phyloP scores from a whole-genome alignment of 2,329 filamentous ascomycete species.

The Monosporascus cannonballus region DNA sequence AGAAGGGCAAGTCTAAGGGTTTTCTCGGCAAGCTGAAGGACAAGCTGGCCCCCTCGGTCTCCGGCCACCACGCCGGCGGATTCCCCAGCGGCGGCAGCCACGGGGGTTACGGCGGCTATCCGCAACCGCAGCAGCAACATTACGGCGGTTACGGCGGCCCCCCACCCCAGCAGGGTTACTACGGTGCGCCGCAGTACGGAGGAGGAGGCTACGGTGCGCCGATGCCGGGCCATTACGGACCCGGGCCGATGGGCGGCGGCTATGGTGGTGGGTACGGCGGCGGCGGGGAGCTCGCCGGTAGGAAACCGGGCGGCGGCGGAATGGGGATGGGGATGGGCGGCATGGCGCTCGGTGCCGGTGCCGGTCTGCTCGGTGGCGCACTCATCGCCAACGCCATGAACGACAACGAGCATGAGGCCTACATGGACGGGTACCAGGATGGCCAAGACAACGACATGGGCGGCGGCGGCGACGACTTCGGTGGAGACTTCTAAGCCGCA shows the following conservation, averaged over 20 bases:
- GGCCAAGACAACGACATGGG: slow-evolving; percentile 31
- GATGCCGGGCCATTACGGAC: slow-evolving; percentile 29
- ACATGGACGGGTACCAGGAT: slow-evolving; percentile 43
- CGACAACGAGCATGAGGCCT: slow-evolving; percentile 54
- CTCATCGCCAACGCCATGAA: slow-evolving; percentile 64
- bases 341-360: slow-evolving; percentile 72
- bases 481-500: slow-evolving; percentile 31
- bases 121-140: slow-evolving; percentile 18
- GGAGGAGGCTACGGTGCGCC: slow-evolving; percentile 23
- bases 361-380: slow-evolving; percentile 72
- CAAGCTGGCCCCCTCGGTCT: slow-evolving; percentile 22
- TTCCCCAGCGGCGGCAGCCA: slow-evolving; percentile 27
- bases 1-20: slow-evolving; percentile 37
- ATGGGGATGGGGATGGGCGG: slow-evolving; percentile 64
- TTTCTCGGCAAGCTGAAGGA: slow-evolving; percentile 29
- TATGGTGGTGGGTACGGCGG: slow-evolving; percentile 18
- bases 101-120: slow-evolving; percentile 26
- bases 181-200: slow-evolving; percentile 19
- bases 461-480: slow-evolving; percentile 27
- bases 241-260: slow-evolving; percentile 15
- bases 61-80: slow-evolving; percentile 15
- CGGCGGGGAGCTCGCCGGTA: slow-evolving; percentile 28
- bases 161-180: slow-evolving; percentile 29
- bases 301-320: slow-evolving; percentile 40
- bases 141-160: slow-evolving; percentile 28